Evolutionary conservation across 441 rosid species (phyloP).

Genomic region (Pelargonium myrrhifolium): DNA sequence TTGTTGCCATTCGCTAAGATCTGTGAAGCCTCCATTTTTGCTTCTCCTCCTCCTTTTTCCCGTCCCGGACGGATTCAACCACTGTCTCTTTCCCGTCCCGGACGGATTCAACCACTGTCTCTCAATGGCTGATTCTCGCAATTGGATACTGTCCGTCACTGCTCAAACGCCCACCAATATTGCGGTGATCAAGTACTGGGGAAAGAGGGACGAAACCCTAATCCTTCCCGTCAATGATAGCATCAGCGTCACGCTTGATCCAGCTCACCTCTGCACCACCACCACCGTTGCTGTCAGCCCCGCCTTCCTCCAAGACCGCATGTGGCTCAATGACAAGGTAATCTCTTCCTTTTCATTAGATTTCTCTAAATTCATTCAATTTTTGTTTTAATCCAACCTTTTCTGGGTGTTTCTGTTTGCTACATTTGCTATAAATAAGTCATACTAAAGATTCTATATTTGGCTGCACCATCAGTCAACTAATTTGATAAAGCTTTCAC

Average conservation of each 20-base stretch:
- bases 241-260: constrained; percentile 92
- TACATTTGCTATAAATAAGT: neutral
- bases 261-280: constrained; percentile 79
- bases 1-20: too few species aligned
- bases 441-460: neutral
- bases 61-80: too few species aligned
- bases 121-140: constrained; percentile 31
- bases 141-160: constrained; percentile 72
- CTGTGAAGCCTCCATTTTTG: too few species aligned
- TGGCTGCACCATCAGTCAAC: neutral
- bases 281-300: constrained; percentile 94
- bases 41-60: too few species aligned
- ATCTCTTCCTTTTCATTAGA: too few species aligned
- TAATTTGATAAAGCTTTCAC: neutral
- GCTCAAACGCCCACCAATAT: constrained; percentile 91
- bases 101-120: too few species aligned
- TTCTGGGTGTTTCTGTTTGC: neutral
- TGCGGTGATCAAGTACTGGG: constrained; percentile 96
- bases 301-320: constrained; percentile 61
- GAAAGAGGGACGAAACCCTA: constrained; percentile 75
- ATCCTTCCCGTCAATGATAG: constrained; percentile 87
- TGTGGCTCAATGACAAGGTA: constrained; percentile 99
- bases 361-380: too few species aligned
- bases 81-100: too few species aligned
- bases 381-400: too few species aligned